A percentile compares a stretch with the other conserved stretches of the same genome.
These are phyloP conservation scores for Colletotrichum melonis DNA, from an alignment of 2,329 filamentous ascomycete species.

Conservation along the genomic window DNA sequence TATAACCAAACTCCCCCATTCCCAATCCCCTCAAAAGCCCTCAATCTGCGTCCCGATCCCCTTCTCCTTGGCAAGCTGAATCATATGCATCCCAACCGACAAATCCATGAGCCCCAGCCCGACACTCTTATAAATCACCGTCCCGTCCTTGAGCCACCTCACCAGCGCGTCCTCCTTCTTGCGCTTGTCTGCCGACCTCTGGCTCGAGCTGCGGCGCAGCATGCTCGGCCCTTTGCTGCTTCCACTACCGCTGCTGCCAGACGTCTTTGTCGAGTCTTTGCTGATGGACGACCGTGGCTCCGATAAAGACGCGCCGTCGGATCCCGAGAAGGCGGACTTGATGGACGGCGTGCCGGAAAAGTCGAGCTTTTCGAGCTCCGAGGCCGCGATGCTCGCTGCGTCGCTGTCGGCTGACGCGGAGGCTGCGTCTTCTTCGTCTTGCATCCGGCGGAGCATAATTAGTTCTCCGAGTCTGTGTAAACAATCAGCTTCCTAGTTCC, in stretches of 20 bases:
- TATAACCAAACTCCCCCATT: not conserved
- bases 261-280: slow-evolving; percentile 31
- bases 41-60: slow-evolving; percentile 64
- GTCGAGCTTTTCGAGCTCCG: slow-evolving; percentile 50
- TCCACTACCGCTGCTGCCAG: not conserved
- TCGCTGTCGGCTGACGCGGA: slow-evolving; percentile 42
- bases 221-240: slow-evolving; percentile 21
- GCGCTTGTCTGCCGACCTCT: slow-evolving; percentile 46
- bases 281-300: slow-evolving; percentile 35
- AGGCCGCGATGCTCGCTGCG: slow-evolving; percentile 44
- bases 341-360: slow-evolving; percentile 37
- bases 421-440: slow-evolving; percentile 52
- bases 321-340: slow-evolving; percentile 25
- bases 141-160: slow-evolving; percentile 69
- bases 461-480: slow-evolving; percentile 77
- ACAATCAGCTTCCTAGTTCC: not conserved
- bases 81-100: slow-evolving; percentile 68
- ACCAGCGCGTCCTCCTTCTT: slow-evolving; percentile 62
- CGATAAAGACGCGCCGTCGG: slow-evolving; percentile 6
- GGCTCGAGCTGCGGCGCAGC: slow-evolving; percentile 28
- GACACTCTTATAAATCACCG: slow-evolving; percentile 77
- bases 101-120: slow-evolving; percentile 76
- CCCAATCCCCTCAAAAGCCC: slow-evolving; percentile 55
- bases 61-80: slow-evolving; percentile 66
- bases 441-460: slow-evolving; percentile 66